Evolutionary conservation across 1,284 basidiomycete genomes (phyloP).

Genomic region (Sanghuangporus sanghuang): DNA sequence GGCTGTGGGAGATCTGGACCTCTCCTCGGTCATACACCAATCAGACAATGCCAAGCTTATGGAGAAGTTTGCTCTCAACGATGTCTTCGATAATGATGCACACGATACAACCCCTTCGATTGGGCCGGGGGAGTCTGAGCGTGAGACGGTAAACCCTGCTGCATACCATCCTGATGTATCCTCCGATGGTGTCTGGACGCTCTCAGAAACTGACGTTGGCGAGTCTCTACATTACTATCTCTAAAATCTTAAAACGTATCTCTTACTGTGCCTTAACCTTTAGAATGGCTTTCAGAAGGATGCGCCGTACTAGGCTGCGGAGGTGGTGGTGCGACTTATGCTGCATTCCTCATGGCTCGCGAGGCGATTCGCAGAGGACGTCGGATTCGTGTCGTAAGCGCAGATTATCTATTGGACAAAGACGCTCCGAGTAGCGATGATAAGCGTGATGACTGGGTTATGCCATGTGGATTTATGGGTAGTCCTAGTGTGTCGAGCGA

Average conservation of each 20-base stretch:
- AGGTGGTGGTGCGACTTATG: slow-evolving; percentile 49
- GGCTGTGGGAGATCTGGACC: slow-evolving; percentile 38
- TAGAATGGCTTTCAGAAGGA: slow-evolving; percentile 49
- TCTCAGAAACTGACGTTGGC: slow-evolving; percentile 33
- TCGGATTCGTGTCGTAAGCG: slow-evolving; percentile 36
- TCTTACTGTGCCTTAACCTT: not conserved
- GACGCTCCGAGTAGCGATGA: slow-evolving; percentile 24
- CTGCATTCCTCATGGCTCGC: slow-evolving; percentile 40
- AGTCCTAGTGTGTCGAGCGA: slow-evolving; percentile 40
- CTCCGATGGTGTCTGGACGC: slow-evolving; percentile 31
- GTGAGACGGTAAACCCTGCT: slow-evolving; percentile 22
- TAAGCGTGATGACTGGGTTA: slow-evolving; percentile 26
- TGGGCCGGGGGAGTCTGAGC: slow-evolving; percentile 12
- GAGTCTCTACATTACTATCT: not conserved
- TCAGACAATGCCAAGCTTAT: slow-evolving; percentile 1
- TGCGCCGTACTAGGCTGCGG: slow-evolving; percentile 51
- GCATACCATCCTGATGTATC: slow-evolving; percentile 32
- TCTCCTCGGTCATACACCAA: not conserved
- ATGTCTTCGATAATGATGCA: slow-evolving; percentile 1
- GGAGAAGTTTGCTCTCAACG: slow-evolving; percentile 3
- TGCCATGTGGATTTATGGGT: slow-evolving; percentile 42
- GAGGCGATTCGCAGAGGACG: slow-evolving; percentile 44
- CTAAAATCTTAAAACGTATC: not conserved
- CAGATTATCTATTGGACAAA: slow-evolving; percentile 31
- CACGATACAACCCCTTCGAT: not conserved